Conservation (phyloP, 1,284 basidiomycete species). For the Austropuccinia psidii region DNA sequence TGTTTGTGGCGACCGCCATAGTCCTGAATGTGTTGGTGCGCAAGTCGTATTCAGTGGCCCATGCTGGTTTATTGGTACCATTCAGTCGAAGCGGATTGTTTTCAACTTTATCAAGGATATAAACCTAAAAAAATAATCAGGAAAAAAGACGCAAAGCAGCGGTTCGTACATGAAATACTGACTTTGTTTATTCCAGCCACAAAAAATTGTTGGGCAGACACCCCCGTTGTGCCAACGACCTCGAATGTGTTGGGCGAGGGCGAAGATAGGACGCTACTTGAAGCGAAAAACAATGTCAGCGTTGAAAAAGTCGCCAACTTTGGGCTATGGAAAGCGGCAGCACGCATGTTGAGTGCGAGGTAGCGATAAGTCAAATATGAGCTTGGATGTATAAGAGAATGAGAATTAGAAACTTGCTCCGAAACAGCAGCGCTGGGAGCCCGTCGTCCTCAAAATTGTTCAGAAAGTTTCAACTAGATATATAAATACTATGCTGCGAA, state of each 20-base stretch:
- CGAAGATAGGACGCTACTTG: no score
- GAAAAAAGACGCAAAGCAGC: not conserved
- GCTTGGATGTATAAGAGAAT: no score
- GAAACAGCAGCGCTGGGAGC: no score
- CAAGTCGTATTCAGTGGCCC: conserved; percentile 38
- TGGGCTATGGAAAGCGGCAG: no score
- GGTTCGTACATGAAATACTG: not conserved
- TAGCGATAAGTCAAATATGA: no score
- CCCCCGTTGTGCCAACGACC: conserved; percentile 39
- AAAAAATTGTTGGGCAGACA: conserved; percentile 40
- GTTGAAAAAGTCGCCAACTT: no score
- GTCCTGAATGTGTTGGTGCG: conserved; percentile 23
- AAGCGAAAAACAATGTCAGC: no score
- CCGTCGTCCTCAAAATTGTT: no score
- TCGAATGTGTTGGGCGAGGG: conserved; percentile 40
- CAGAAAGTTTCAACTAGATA: no score
- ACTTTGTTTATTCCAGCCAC: conserved; percentile 38
- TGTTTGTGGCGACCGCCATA: conserved; percentile 45
- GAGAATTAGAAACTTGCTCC: no score
- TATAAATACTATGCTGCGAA: no score
- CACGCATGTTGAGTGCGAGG: no score
- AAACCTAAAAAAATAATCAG: conserved; percentile 38
- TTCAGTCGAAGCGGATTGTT: conserved; percentile 43
- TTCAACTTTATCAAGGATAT: conserved; percentile 50
- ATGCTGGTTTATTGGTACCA: conserved; percentile 31